Conservation (phyloP, 306 rosid genomes). For the Quercus gilva region DNA sequence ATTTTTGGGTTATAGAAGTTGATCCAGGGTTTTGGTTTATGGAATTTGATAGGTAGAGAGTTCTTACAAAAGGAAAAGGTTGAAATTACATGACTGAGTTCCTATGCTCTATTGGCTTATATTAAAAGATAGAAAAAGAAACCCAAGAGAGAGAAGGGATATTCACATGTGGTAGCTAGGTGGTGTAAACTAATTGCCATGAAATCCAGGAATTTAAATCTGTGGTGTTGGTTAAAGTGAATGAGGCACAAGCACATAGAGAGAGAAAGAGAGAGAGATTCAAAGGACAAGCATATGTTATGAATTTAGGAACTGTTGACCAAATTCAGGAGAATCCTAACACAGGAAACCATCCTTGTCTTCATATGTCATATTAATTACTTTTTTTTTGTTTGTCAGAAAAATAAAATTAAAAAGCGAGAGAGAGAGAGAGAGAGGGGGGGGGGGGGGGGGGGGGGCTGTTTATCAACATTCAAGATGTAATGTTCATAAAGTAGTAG, state of each 20-base stretch:
- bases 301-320: neutral
- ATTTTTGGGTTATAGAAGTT: conserved; percentile 19
- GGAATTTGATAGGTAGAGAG: neutral
- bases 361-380: neutral
- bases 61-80: neutral
- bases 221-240: neutral
- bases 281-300: neutral
- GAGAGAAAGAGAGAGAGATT: neutral
- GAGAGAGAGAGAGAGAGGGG: neutral
- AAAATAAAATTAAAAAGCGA: no score
- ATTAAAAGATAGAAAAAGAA: no score
- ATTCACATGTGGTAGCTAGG: neutral
- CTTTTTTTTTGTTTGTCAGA: neutral
- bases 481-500: conserved; percentile 13
- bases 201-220: neutral
- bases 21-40: conserved; percentile 20
- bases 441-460: neutral
- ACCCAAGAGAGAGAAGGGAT: neutral
- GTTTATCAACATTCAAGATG: conserved; percentile 11
- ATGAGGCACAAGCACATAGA: no score
- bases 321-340: conserved; percentile 9
- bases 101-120: neutral
- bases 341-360: conserved; percentile 2
- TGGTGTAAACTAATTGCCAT: neutral
- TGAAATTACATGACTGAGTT: neutral